Base-by-base conservation (phyloP, 495 filamentous ascomycete genomes). In the Hypoxylon fuscum region DNA sequence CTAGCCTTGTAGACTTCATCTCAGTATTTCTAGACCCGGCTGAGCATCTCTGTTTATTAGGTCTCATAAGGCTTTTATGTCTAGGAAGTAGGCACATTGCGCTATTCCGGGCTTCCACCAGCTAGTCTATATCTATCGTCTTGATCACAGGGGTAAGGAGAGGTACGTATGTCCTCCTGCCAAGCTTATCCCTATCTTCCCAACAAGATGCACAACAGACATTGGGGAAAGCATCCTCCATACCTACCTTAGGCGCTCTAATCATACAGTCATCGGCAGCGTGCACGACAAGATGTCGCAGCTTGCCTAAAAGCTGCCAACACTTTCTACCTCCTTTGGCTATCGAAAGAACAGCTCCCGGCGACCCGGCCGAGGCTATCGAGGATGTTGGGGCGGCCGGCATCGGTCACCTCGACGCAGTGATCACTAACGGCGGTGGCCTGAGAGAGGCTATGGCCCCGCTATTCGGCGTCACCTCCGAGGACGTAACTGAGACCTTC, bases 231-330 rank as follows among this genome's bases (percentile, higher is more conserved):
- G 41, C 29, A 23, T 68, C 25, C 32, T 48, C 50, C 41, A 56
- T 47, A 3, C 62, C 62, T 6, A 35, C 11, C 32, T 35, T 10
- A 10, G 5, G 5, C 32, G 32, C 32, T 10, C 32, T 10, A 45
- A 66, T 20, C 62, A 69, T 50, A 58, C 45, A 46, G 66, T 69
- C 1, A 62, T 69, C 37, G 66, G 55, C 2, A 52, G 34, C 56
- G 51, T 66, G 12, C 66, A 63, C 10, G 37, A 62, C 27, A 45
- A 47, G 2, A 55, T 55, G 22, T 34, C 43, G 2, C 31, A 55
- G 22, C 15, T 29, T 29, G 62, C 58, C n/a, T 17, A 40, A 9
- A 27, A 37, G 22, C 50, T 69, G n/a, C 23, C 52, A 17, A 42
- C 31, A 32, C 31, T 59, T 10, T 37, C 64, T 10, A 40, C 2